Evolutionary conservation across 148 eudicot species (phyloP), one percentile per base, ranked within the genome.

Genomic region (Agrostemma githago): DNA sequence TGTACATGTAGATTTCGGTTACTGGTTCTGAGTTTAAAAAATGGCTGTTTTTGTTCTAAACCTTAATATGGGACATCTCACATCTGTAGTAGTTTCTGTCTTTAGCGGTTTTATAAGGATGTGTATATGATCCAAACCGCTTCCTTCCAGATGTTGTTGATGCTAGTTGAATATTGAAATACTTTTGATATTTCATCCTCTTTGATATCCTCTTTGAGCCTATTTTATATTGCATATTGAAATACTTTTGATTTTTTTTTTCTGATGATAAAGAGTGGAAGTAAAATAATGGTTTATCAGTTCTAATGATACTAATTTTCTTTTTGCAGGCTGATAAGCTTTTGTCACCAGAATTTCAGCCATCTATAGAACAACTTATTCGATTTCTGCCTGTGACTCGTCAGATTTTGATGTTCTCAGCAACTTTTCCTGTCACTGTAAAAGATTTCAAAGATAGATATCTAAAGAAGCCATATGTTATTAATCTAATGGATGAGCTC

Each of bases 401-500:
- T 72, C 96, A 93, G 66, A 84, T 93, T 56, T 83, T 93, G 80
- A 90, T 93, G 98, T 93, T 83, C 76, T 93, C 98, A 43, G 96
- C 98, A 70, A 93, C 98, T 74, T 90, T 90, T 83, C 98, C 98
- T 34, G 93, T 93, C 67, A 91, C 96, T 69, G 89, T 93, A 16
- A 91, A 93, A 79, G 86, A 82, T 77, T 93, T 93, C 53, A 90
- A 89, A 70, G 98, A 91, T 46, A 84, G 84, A 84, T 89, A 85
- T 83, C 78, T 93, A 51, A 74, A 77, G 59, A 93, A 85, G 67
- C 92, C 97, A 4, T 91, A 90, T 70, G 75, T 90, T 78, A 91
- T 93, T 57, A 93, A 93, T 75, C 90, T 93, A 37, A 93, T 93
- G 98, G 96, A 93, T 42, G 95, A 93, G 82, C 94, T 93, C 77